Conservation (phyloP, 768 basidiomycete species). For the Mycena maculata region DNA sequence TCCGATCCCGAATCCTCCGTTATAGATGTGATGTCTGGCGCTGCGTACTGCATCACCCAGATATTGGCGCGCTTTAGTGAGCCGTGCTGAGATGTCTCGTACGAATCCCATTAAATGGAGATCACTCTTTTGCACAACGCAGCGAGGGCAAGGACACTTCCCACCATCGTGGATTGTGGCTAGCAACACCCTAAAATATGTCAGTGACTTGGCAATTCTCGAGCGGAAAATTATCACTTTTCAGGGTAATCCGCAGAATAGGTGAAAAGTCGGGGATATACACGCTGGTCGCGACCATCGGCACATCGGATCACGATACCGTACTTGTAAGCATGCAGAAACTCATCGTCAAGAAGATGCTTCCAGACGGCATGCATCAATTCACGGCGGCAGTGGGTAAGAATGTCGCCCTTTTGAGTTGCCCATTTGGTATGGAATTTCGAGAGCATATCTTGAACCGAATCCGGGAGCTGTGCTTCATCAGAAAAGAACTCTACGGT, state of each 20-base stretch:
- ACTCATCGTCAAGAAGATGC: constrained; percentile 40
- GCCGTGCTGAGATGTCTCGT: background rate
- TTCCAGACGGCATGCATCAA: constrained; percentile 29
- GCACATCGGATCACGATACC: constrained; percentile 39
- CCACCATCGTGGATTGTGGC: background rate
- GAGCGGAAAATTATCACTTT: background rate
- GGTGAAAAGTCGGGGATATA: background rate
- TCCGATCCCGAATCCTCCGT: background rate
- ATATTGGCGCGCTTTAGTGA: background rate
- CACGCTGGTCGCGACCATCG: constrained; percentile 18
- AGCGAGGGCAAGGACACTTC: background rate
- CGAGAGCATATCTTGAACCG: constrained; percentile 21
- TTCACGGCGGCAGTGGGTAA: constrained; percentile 43
- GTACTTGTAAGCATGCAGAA: constrained; percentile 37
- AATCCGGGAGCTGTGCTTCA: constrained; percentile 36
- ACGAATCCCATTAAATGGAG: constrained; percentile 30
- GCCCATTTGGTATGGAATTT: constrained; percentile 27
- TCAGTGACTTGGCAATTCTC: background rate
- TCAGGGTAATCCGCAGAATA: constrained; percentile 4
- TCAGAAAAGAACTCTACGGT: constrained; percentile 7
- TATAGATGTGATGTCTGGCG: constrained; percentile 6
- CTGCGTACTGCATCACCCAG: background rate
- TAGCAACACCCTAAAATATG: background rate
- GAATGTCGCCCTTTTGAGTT: constrained; percentile 31
- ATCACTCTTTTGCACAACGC: background rate